These are phyloP conservation scores for Sphagnum fallax DNA, from an alignment of 228 moss, liverwort and hornwort genomes.

Conservation along the genomic window DNA sequence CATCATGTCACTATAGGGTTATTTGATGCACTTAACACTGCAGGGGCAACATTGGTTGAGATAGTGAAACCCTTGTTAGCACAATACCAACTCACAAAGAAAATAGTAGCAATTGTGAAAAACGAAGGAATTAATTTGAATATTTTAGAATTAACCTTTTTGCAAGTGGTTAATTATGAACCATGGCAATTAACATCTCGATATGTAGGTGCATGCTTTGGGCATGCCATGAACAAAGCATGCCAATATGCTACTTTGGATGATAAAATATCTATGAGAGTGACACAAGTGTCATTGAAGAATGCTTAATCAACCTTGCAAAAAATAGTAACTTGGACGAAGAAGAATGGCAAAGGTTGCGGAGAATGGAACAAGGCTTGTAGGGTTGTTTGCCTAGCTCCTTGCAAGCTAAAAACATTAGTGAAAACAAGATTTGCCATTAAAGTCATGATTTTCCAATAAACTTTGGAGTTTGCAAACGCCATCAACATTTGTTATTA, in stretches of 20 bases:
- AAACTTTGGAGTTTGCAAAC: conserved; percentile 1
- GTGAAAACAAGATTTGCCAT: conserved; percentile 40
- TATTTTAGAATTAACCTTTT: no score
- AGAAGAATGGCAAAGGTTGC: conserved; percentile 2
- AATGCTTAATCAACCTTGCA: conserved; percentile 27
- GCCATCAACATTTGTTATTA: not conserved
- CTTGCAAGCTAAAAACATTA: conserved; percentile 31
- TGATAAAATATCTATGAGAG: conserved; percentile 29
- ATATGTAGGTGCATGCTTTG: no score
- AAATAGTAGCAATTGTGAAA: no score
- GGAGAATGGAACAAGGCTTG: conserved; percentile 42
- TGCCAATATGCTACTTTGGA: not conserved
- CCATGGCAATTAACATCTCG: no score
- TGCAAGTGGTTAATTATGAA: no score
- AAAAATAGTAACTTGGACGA: conserved; percentile 10
- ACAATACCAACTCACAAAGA: not conserved
- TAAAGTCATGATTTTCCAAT: conserved; percentile 33
- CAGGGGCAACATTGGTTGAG: conserved; percentile 15
- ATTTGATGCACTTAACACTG: conserved; percentile 28
- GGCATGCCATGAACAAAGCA: no score
- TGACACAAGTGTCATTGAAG: conserved; percentile 34
- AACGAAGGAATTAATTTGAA: no score
- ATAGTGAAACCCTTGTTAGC: not conserved
- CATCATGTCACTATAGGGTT: conserved; percentile 41
- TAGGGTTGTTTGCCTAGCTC: conserved; percentile 21